Percentiles rank a stretch among this genome's conserved stretches.
Conservation (phyloP, 768 basidiomycete species). For the Hericium erinaceus region DNA sequence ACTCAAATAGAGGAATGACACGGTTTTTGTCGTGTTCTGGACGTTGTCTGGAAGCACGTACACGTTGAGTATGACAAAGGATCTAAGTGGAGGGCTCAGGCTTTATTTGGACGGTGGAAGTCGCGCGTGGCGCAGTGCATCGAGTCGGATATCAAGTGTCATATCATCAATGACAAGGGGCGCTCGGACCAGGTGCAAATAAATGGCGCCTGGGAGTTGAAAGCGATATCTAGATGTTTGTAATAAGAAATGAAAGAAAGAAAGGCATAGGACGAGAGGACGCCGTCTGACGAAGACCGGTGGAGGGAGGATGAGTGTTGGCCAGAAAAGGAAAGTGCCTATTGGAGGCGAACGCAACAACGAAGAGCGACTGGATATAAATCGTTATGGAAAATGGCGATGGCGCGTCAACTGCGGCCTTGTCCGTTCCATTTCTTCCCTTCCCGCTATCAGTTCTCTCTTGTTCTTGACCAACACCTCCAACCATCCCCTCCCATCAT, state of each 20-base stretch:
- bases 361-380: slow-evolving; percentile 1
- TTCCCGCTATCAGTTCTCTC: not conserved
- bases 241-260: not conserved
- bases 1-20: too few species aligned
- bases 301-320: not conserved
- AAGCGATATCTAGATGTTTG: too few species aligned
- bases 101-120: slow-evolving; percentile 2
- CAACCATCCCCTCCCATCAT: not conserved
- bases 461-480: not conserved
- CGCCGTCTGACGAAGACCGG: not conserved
- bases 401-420: slow-evolving; percentile 10
- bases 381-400: slow-evolving; percentile 3
- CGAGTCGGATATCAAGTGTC: too few species aligned
- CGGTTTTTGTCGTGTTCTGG: not conserved
- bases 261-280: not conserved
- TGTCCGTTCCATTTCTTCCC: slow-evolving; percentile 5
- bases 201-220: too few species aligned
- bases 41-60: not conserved
- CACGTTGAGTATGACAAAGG: not conserved
- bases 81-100: not conserved
- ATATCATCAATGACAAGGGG: too few species aligned
- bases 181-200: too few species aligned
- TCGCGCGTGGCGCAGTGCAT: too few species aligned
- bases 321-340: slow-evolving; percentile 12
- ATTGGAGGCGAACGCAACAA: not conserved